These are phyloP conservation scores for Suillus hirtellus DNA, from an alignment of 768 basidiomycete species.

Conservation along the genomic window DNA sequence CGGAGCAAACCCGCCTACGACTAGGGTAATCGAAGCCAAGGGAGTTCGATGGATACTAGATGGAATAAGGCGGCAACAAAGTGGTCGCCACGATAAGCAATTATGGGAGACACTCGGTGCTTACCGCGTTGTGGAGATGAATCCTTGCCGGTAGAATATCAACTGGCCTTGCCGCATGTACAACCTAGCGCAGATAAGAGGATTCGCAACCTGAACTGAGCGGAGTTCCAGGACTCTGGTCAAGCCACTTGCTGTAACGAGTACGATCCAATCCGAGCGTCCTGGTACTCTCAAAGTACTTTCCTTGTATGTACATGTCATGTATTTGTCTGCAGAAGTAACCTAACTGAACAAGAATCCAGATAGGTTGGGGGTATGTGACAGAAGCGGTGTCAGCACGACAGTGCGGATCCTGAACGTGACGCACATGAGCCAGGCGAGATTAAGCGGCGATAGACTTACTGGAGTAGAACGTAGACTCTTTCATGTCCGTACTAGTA, in stretches of 20 bases:
- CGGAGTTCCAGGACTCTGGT: constrained; percentile 1
- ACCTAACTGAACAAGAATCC: not conserved
- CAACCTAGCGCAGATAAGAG: not conserved
- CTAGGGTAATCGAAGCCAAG: not conserved
- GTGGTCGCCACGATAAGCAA: constrained; percentile 1
- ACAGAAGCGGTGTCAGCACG: constrained; percentile 2
- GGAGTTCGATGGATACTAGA: not conserved
- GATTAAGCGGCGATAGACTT: constrained; percentile 1
- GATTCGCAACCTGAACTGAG: constrained; percentile 3
- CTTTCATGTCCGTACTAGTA: constrained; percentile 3
- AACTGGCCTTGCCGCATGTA: not conserved
- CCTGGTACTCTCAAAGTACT: not conserved
- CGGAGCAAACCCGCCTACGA: not conserved
- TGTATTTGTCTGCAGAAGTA: constrained; percentile 4
- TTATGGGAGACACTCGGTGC: not conserved
- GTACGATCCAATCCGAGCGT: not conserved
- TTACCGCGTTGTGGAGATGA: not conserved
- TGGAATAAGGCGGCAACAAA: not conserved
- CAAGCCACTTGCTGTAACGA: not conserved
- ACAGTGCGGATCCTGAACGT: constrained; percentile 1
- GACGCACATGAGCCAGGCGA: not conserved
- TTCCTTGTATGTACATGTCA: constrained; percentile 5
- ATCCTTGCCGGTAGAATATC: not conserved
- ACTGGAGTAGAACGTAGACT: not conserved
- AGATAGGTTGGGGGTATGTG: not conserved